These are phyloP conservation scores for Scorias spongiosa DNA, from an alignment of 2,329 filamentous ascomycete genomes.

Conservation along the genomic window DNA sequence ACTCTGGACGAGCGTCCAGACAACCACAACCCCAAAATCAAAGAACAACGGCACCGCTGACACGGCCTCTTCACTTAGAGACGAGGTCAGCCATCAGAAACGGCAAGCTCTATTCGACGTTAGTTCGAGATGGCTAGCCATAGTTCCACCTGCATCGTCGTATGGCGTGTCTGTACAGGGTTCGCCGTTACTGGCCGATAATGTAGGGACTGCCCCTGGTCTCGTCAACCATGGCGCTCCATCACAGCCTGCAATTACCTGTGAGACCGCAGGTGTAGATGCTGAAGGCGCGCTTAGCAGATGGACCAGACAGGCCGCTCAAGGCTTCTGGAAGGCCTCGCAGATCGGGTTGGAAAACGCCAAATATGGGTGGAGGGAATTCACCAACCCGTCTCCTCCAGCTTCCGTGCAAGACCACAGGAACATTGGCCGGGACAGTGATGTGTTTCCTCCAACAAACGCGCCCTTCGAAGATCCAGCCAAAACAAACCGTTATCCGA, in stretches of 20 bases:
- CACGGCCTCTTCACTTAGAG: background rate
- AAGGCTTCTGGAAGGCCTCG: constrained; percentile 59
- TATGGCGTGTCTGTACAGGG: constrained; percentile 57
- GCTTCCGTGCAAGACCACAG: constrained; percentile 7
- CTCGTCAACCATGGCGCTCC: constrained; percentile 49
- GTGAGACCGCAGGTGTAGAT: constrained; percentile 56
- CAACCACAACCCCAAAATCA: constrained; percentile 6
- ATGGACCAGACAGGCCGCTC: constrained; percentile 52
- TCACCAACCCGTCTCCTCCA: constrained; percentile 48
- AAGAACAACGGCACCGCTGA: constrained; percentile 4
- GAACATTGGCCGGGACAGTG: constrained; percentile 5
- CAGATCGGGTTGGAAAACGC: constrained; percentile 48
- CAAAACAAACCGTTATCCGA: constrained; percentile 46
- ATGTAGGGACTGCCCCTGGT: constrained; percentile 40
- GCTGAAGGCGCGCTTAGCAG: constrained; percentile 34
- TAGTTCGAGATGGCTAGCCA: constrained; percentile 60
- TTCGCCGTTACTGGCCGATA: constrained; percentile 37
- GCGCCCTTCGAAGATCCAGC: constrained; percentile 40
- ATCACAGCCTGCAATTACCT: constrained; percentile 50
- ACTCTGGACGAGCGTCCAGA: constrained; percentile 56
- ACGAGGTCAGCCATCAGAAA: constrained; percentile 4
- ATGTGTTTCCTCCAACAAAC: constrained; percentile 58
- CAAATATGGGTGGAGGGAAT: constrained; percentile 62
- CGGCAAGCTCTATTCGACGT: constrained; percentile 49
- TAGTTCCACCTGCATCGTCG: constrained; percentile 57